These are phyloP conservation scores for Phialophora expanda DNA, from an alignment of 2,329 filamentous ascomycete genomes.

Conservation along the genomic window DNA sequence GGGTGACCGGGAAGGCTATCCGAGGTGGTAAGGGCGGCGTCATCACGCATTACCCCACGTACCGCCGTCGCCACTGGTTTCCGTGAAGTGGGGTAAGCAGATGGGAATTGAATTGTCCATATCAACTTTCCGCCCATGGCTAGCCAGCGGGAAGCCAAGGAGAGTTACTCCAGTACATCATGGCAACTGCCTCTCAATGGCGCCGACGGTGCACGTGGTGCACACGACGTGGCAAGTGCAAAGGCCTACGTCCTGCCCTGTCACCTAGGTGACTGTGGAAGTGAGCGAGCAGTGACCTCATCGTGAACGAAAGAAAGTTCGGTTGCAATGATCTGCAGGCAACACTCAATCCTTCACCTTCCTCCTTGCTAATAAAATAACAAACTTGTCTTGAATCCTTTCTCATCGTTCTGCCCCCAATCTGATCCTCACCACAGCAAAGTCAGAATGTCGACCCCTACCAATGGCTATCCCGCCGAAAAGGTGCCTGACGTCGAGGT, in stretches of 20 bases:
- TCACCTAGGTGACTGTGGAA: neutral
- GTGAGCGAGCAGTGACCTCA: neutral
- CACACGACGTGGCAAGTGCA: neutral
- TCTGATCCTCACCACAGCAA: neutral
- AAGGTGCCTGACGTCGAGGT: constrained; percentile 18
- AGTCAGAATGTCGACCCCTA: constrained; percentile 18
- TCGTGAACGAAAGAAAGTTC: no score
- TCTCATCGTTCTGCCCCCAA: neutral
- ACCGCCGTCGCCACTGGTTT: no score
- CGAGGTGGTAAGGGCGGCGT: no score
- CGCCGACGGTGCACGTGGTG: neutral
- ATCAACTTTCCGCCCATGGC: neutral
- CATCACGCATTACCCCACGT: no score
- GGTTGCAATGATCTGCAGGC: neutral
- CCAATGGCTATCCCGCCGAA: constrained; percentile 8
- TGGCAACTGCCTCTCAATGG: neutral
- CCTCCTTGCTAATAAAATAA: neutral
- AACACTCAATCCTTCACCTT: constrained; percentile 3
- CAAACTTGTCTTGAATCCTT: neutral
- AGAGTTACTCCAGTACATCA: neutral
- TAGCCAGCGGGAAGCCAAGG: neutral
- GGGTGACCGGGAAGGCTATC: no score
- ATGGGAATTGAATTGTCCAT: constrained; percentile 2
- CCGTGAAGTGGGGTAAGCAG: neutral
- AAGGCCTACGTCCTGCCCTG: neutral